phyloP scores from a whole-genome alignment of 768 basidiomycete genomes.

The Grammothele lineata region DNA sequence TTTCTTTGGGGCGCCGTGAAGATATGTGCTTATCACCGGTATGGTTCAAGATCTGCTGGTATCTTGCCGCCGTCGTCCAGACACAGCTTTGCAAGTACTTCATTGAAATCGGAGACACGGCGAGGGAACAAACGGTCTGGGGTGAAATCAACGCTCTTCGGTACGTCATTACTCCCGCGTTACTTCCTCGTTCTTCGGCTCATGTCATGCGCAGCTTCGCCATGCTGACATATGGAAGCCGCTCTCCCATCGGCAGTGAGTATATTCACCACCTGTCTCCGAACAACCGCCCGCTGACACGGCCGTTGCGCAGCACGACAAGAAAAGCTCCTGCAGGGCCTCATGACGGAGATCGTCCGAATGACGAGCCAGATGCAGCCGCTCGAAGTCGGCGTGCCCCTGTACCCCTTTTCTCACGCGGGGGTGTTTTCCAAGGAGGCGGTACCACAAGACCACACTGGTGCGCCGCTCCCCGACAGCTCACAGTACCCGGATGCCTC shows the following conservation, averaged over 20 bases:
- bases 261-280: constrained; percentile 2
- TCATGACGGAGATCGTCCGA: constrained; percentile 82
- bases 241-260: constrained; percentile 82
- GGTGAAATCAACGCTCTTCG: constrained; percentile 82
- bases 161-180: constrained; percentile 33
- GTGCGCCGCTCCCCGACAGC: constrained; percentile 23
- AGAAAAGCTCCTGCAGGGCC: constrained; percentile 73
- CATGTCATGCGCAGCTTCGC: constrained; percentile 54
- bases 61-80: constrained; percentile 83
- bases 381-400: constrained; percentile 72
- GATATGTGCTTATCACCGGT: not conserved
- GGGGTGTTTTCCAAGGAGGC: constrained; percentile 23
- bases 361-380: constrained; percentile 80
- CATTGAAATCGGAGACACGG: constrained; percentile 75
- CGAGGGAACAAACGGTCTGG: constrained; percentile 76
- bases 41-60: constrained; percentile 73
- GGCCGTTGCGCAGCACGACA: constrained; percentile 65
- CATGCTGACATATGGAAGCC: constrained; percentile 76
- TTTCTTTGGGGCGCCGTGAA: no score
- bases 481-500: constrained; percentile 13
- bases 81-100: constrained; percentile 84
- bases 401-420: constrained; percentile 68
- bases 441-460: constrained; percentile 12
- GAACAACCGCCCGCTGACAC: no score
- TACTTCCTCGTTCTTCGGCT: not conserved